Percentiles rank a stretch among this genome's conserved stretches.
These are phyloP conservation scores for Naegleria lovaniensis DNA, from an alignment of 208 protist genomes.

Conservation along the genomic window DNA sequence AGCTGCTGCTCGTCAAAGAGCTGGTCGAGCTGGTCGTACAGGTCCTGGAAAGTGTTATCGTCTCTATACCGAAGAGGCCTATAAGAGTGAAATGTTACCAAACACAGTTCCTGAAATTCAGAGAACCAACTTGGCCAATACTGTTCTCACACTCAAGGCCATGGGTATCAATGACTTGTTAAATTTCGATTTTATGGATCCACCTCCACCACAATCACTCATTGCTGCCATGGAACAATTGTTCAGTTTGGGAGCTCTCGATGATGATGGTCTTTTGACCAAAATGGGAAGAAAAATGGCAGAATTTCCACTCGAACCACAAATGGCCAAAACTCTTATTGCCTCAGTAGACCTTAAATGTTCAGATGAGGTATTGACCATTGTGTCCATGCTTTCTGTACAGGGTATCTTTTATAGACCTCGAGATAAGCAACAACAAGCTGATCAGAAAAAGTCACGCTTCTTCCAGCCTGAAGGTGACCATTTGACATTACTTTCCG, in stretches of 20 bases:
- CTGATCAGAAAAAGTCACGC: slow-evolving; percentile 88
- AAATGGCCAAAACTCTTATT: slow-evolving; percentile 90
- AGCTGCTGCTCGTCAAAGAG: slow-evolving; percentile 87
- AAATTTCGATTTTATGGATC: slow-evolving; percentile 94
- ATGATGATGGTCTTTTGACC: slow-evolving; percentile 89
- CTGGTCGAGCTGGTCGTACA: slow-evolving; percentile 86
- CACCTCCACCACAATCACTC: slow-evolving; percentile 79
- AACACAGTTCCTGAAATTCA: slow-evolving; percentile 91
- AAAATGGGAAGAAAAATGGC: slow-evolving; percentile 85
- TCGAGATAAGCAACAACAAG: slow-evolving; percentile 57
- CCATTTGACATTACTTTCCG: slow-evolving; percentile 68
- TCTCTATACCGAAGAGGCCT: slow-evolving; percentile 86
- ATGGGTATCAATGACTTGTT: slow-evolving; percentile 94
- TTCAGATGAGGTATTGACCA: slow-evolving; percentile 79
- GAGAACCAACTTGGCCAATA: slow-evolving; percentile 86
- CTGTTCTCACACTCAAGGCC: slow-evolving; percentile 91
- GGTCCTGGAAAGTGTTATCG: slow-evolving; percentile 89
- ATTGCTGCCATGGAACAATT: slow-evolving; percentile 90
- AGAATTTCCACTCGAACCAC: slow-evolving; percentile 96
- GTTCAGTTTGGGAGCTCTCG: slow-evolving; percentile 90
- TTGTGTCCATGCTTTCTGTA: slow-evolving; percentile 90
- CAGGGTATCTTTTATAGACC: slow-evolving; percentile 83
- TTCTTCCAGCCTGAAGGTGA: slow-evolving; percentile 87
- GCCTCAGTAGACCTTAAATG: slow-evolving; percentile 82
- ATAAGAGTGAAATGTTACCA: slow-evolving; percentile 84